Evolutionary conservation across 108 stramenopile genomes (phyloP), one percentile per base, ranked within the genome.

Genomic region (Nitzschia palea): DNA sequence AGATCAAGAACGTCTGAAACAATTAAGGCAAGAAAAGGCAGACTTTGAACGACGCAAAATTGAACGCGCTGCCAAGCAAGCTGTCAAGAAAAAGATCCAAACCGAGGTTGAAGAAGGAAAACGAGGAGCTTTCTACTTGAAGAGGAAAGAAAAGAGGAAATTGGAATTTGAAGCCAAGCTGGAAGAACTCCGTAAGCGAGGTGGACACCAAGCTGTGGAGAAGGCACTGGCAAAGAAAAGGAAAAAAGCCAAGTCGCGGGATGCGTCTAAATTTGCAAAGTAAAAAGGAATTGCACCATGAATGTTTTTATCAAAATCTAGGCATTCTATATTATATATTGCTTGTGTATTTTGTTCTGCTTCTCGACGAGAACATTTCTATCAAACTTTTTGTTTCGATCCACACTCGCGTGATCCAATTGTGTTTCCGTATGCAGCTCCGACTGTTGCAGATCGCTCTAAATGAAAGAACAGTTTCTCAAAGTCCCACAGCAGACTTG

Each of bases 91-190:
- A 44, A 88, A 86, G 62, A 70, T 95, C 9, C 73, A 77, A 26
- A 78, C 83, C 9, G 78, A 91, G 15, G 87, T 90, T 15, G 90
- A 76, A 36, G 55, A 67, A 28, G 88, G 89, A 30, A 61, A 68
- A 53, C 44, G 59, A 10, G 84, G 83, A 3, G 82, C 63, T 29
- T 95, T 81, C 69, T 84, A 80, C 67, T 70, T 83, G 45, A 95
- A 95, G 73, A 71, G 86, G 25, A 76, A 77, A 44, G 94, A 95
- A 36, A 54, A 82, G 72, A 70, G 74, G 59, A 61, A 57, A 53
- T 67, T 89, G 83, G 84, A 89, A 62, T 45, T 87, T 50, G 90
- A 95, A 63, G 94, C 91, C 44, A 90, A 87, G 74, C 87, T 89
- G 63, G 91, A 92, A 44, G 90, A 86, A 55, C 56, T 95, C 53